These are phyloP conservation scores for Gossypium raimondii DNA, from an alignment of 345 rosid genomes.

Conservation along the genomic window DNA sequence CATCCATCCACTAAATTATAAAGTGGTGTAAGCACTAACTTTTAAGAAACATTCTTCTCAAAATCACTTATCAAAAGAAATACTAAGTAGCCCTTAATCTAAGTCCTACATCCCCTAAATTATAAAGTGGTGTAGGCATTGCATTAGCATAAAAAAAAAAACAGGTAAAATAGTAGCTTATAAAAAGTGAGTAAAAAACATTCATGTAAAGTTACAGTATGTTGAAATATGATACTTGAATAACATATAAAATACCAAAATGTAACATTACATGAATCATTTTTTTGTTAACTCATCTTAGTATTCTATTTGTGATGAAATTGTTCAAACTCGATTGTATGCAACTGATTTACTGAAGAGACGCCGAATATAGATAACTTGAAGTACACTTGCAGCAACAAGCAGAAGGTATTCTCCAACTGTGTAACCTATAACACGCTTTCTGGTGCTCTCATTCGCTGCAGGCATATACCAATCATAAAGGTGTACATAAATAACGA, in stretches of 20 bases:
- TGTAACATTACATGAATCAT: not conserved
- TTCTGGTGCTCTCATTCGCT: constrained; percentile 95
- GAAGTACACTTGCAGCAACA: constrained; percentile 66
- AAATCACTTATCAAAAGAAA: too few relatives aligned
- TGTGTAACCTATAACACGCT: constrained; percentile 79
- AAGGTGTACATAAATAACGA: not conserved
- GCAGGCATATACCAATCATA: constrained; percentile 26
- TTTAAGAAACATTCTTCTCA: too few relatives aligned
- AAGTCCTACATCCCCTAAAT: too few relatives aligned
- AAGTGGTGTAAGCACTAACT: too few relatives aligned
- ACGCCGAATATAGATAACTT: constrained; percentile 73
- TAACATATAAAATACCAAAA: constrained; percentile 9
- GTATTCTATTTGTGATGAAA: constrained; percentile 2
- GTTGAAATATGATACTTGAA: constrained; percentile 1
- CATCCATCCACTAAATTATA: too few relatives aligned
- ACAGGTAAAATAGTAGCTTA: not conserved
- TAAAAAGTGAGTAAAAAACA: not conserved
- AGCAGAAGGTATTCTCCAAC: constrained; percentile 70
- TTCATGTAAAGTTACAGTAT: constrained; percentile 1
- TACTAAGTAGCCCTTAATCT: too few relatives aligned
- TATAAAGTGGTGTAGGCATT: not conserved
- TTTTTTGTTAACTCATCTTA: constrained; percentile 13
- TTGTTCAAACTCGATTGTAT: constrained; percentile 73
- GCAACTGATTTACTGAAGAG: constrained; percentile 95
- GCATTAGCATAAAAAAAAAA: not conserved